Evolutionary conservation across 2,329 filamentous ascomycete genomes (phyloP), one percentile per base, ranked within the genome.

Genomic region (Aspergillus fumigatus): DNA sequence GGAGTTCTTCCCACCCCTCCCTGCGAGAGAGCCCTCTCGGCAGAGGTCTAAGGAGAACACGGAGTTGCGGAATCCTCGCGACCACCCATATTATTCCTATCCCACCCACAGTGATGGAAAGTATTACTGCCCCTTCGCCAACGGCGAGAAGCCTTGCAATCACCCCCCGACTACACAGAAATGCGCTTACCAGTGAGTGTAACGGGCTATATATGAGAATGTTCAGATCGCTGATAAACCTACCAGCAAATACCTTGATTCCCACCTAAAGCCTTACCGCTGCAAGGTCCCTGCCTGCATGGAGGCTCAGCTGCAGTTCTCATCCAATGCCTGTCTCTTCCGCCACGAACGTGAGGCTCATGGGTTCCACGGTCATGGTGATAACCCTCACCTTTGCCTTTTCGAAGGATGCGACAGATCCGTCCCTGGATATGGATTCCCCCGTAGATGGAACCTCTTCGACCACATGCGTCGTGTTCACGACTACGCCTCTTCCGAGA

Each of bases 391-490:
- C 72, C 84, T 94, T 52, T 97, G 93, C 83, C 85, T 87, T 58
- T 94, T 93, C 74, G 82, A 88, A 27, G 91, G 90, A 59, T 97
- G 93, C 69, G 92, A 97, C 70, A 88, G 93, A 62, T 86, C 90
- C 56, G 80, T 88, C 35, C 80, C 84, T 25, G 92, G 91, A 66
- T 91, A 93, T 72, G 93, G 93, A 66, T 97, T 97, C 70, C 93
- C 92, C 40, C 88, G 93, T 67, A 88, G 92, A 67, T 97, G 94
- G 90, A 97, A 97, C 77, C 84, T 96, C 53, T 87, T 89, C 74
- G 93, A 97, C 77, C 93, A 97, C 81, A 97, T 97, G 92, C 90
- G 91, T 78, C 88, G 93, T 60, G 92, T 97, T 7, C 93, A 97
- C 67, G 82, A 84, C 63, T 84, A 83, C 67, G 79, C 71, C 50